Base-by-base conservation (phyloP, 2,329 filamentous ascomycete genomes). In the Chaetomiaceae sp. region DNA sequence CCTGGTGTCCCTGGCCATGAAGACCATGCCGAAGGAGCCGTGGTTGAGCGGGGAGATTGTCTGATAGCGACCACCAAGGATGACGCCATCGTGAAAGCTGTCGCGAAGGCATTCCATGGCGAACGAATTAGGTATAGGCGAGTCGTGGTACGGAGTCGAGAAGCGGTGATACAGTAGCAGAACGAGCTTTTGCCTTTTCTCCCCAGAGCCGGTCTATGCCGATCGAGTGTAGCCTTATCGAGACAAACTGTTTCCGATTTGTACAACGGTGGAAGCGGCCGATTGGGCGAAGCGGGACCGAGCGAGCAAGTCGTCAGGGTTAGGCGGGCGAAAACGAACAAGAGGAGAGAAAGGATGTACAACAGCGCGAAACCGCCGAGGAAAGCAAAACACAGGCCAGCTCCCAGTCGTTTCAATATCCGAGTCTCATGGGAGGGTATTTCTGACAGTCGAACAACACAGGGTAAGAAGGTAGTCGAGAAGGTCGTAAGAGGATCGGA, bases 11-110 rank as follows among this genome's bases (percentile, higher is more conserved):
- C 78, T 84, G 50, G 91, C 93, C 70, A 89, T 83, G 69, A 96
- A 96, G 60, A 98, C 93, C 88, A 97, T 94, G 64, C 93, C 93
- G 63, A 97, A 98, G 46, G 93, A 97, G 59, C 93, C 93, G 77
- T 96, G 89, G 65, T 98, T 98, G 71, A 98, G 85, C 48, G 93
- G 90, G 57, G 90, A 87, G 62, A 96, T 77, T 47, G 90, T 95
- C 70, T 86, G 76, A 68, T 93, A 98, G 57, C 93, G 90, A 66
- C 88, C 89, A 65, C 87, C 83, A 63, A 95, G 82, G 63, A 95
- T 71, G 68, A 86, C 79, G 67, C 86, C 88, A 68, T 81, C 75
- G 62, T 81, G 73, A 70, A 95, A 93, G 63, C 82, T 78, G 70
- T 89, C 81, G 71, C 83, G 82, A 75, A 95, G 80, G 75, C 88